Evolutionary conservation across 2,329 filamentous ascomycete species (phyloP).

Genomic region (Elsinoe batatas): DNA sequence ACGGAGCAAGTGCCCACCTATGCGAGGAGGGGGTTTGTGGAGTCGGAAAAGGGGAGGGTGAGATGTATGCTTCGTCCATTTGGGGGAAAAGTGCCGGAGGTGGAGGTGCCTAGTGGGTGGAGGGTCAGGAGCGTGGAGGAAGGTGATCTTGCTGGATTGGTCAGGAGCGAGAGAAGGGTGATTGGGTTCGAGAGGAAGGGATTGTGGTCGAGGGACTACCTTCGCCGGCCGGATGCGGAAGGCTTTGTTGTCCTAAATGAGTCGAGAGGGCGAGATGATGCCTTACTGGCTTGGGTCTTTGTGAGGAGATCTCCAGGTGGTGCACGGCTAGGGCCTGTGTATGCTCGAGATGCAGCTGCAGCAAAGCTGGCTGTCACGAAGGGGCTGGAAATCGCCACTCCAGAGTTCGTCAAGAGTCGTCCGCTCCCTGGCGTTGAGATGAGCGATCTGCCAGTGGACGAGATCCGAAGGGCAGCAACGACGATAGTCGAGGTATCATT

Average conservation of each 20-base stretch:
- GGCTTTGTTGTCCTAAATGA: constrained; percentile 22
- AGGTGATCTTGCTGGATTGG: constrained; percentile 23
- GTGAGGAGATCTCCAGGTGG: constrained; percentile 26
- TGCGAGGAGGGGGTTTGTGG: constrained; percentile 26
- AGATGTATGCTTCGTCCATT: constrained; percentile 22
- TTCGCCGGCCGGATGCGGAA: constrained; percentile 22
- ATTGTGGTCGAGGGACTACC: constrained; percentile 26
- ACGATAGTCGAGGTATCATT: constrained; percentile 29
- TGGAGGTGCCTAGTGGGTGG: constrained; percentile 26
- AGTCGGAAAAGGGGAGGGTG: constrained; percentile 21
- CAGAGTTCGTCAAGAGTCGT: constrained; percentile 13
- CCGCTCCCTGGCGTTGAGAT: constrained; percentile 15
- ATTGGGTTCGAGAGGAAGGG: constrained; percentile 26
- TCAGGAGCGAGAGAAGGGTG: constrained; percentile 15
- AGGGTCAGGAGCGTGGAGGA: constrained; percentile 23
- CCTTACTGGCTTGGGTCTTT: constrained; percentile 24
- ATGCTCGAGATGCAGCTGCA: constrained; percentile 22
- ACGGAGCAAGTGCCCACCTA: constrained; percentile 30
- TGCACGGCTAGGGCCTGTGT: constrained; percentile 29
- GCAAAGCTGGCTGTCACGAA: constrained; percentile 22
- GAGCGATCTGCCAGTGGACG: constrained; percentile 11
- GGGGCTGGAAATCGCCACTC: constrained; percentile 22
- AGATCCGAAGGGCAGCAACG: constrained; percentile 17
- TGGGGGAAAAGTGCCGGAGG: constrained; percentile 19
- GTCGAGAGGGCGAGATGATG: constrained; percentile 11